Evolutionary conservation across 2,329 filamentous ascomycete genomes (phyloP).

Genomic region (Pleoardoris graminearum): DNA sequence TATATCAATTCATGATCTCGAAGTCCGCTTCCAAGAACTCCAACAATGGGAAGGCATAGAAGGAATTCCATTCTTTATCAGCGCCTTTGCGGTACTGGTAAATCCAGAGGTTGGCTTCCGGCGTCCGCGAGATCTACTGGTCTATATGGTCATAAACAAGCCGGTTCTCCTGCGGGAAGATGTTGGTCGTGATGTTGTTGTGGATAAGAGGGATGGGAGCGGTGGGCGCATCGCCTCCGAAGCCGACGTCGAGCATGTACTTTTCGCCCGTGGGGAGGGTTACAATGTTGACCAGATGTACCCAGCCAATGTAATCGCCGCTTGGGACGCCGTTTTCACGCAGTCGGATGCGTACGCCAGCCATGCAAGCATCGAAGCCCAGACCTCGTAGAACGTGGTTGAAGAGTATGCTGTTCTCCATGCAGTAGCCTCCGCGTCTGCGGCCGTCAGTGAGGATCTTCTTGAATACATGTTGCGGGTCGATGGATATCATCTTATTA

Average conservation of each 20-base stretch:
- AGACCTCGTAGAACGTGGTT: conserved; percentile 56
- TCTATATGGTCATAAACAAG: conserved; percentile 57
- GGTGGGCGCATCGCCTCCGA: conserved; percentile 65
- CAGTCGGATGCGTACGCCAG: conserved; percentile 54
- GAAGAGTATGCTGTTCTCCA: conserved; percentile 62
- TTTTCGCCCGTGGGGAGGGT: conserved; percentile 54
- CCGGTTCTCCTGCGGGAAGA: conserved; percentile 61
- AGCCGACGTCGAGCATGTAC: conserved; percentile 65
- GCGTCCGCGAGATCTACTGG: conserved; percentile 44
- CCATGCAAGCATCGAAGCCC: conserved; percentile 59
- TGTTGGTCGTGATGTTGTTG: conserved; percentile 50
- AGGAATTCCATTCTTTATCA: conserved; percentile 46
- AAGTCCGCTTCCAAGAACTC: conserved; percentile 48
- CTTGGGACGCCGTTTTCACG: conserved; percentile 35
- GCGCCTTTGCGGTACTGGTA: conserved; percentile 58
- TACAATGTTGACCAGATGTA: conserved; percentile 66
- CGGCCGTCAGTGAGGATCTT: conserved; percentile 54
- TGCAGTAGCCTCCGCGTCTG: conserved; percentile 62
- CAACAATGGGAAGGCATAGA: conserved; percentile 48
- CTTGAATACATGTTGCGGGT: conserved; percentile 53
- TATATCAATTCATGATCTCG: conserved; percentile 47
- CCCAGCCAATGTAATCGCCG: conserved; percentile 54
- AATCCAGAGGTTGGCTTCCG: conserved; percentile 60
- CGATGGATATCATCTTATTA: conserved; percentile 43
- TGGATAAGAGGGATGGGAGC: conserved; percentile 58